Evolutionary conservation across 768 basidiomycete species (phyloP).

Genomic region (Pisolithus tinctorius): DNA sequence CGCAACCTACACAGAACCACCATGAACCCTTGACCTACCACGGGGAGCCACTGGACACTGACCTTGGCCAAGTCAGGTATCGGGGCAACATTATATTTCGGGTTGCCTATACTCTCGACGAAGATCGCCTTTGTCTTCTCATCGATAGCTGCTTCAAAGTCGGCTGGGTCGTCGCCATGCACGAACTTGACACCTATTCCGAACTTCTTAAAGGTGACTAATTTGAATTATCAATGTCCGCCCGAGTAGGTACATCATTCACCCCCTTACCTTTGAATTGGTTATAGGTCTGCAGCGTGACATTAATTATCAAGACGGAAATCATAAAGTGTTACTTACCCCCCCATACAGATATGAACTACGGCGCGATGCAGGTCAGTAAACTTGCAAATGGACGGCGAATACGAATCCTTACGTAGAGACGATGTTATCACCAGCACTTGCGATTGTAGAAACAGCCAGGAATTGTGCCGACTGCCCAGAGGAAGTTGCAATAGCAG

Average conservation of each 20-base stretch:
- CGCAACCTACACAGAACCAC: slow-evolving; percentile 36
- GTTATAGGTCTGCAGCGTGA: slow-evolving; percentile 43
- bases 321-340: slow-evolving; percentile 26
- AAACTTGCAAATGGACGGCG: neutral
- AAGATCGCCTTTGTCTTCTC: slow-evolving; percentile 53
- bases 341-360: slow-evolving; percentile 57
- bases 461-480: slow-evolving; percentile 62
- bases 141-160: slow-evolving; percentile 49
- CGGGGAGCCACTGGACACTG: neutral
- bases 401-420: slow-evolving; percentile 35
- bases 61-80: slow-evolving; percentile 53
- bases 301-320: neutral
- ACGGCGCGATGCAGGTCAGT: neutral
- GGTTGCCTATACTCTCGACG: slow-evolving; percentile 59
- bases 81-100: slow-evolving; percentile 49
- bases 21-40: neutral
- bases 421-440: slow-evolving; percentile 59
- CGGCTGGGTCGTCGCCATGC: slow-evolving; percentile 36
- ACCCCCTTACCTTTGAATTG: slow-evolving; percentile 48
- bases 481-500: slow-evolving; percentile 50
- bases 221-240: neutral
- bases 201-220: slow-evolving; percentile 49
- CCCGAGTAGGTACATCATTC: neutral
- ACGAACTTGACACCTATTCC: slow-evolving; percentile 54
- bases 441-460: slow-evolving; percentile 46